Percentiles rank a stretch among this genome's conserved stretches.
Conservation (phyloP, 106 monocot species). For the Chionographis japonica region DNA sequence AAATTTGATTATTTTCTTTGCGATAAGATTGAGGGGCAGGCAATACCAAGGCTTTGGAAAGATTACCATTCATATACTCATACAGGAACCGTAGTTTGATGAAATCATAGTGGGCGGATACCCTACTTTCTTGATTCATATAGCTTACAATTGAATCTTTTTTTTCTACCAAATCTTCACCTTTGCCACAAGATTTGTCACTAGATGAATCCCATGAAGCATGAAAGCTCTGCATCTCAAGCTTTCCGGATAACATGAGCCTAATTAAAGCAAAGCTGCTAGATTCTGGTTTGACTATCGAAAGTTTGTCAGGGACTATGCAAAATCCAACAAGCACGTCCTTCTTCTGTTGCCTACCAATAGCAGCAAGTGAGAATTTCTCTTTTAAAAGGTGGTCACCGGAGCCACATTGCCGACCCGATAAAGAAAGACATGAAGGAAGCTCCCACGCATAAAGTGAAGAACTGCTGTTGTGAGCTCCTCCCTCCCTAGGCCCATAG, state of each 20-base stretch:
- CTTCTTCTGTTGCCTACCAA: slow-evolving; percentile 14
- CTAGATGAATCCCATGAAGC: slow-evolving; percentile 15
- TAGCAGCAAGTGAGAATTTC: slow-evolving; percentile 1
- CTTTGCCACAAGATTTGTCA: neutral
- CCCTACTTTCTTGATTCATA: slow-evolving; percentile 7
- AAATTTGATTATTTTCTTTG: neutral
- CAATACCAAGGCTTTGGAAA: slow-evolving; percentile 21
- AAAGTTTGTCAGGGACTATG: slow-evolving; percentile 32
- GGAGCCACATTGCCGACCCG: slow-evolving; percentile 18
- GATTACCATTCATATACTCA: slow-evolving; percentile 51
- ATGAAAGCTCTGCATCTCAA: slow-evolving; percentile 68
- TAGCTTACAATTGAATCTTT: slow-evolving; percentile 1
- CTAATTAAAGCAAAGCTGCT: slow-evolving; percentile 58
- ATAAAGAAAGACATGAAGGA: slow-evolving; percentile 57
- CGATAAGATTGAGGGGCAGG: slow-evolving; percentile 1
- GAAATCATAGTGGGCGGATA: slow-evolving; percentile 9
- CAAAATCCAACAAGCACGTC: slow-evolving; percentile 57
- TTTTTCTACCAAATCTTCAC: slow-evolving; percentile 1
- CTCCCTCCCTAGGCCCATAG: slow-evolving; percentile 45
- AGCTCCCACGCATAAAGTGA: slow-evolving; percentile 69
- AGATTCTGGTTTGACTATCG: slow-evolving; percentile 7
- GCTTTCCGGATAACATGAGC: slow-evolving; percentile 60
- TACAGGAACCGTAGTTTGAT: slow-evolving; percentile 43
- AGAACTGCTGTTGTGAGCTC: slow-evolving; percentile 1
- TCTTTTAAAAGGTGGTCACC: slow-evolving; percentile 29